Evolutionary conservation across 1,284 basidiomycete genomes (phyloP).

Genomic region (Pseudozyma hubeiensis): DNA sequence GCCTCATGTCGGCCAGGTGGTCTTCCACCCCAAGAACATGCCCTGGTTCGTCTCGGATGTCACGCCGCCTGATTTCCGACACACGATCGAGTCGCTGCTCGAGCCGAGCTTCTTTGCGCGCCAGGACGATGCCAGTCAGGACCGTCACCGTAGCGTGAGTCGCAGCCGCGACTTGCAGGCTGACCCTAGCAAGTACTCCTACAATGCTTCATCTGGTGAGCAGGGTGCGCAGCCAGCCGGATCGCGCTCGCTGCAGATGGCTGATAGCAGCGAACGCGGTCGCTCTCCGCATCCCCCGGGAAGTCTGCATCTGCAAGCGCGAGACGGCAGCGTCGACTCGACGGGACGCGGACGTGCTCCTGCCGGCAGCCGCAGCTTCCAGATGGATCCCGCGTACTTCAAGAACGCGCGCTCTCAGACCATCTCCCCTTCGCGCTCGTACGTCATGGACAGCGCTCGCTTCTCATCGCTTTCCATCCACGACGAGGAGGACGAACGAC

Average conservation of each 20-base stretch:
- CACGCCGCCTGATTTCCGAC: conserved; percentile 64
- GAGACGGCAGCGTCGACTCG: conserved; percentile 54
- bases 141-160: conserved; percentile 46
- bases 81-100: conserved; percentile 70
- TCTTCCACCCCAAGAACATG: conserved; percentile 68
- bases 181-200: conserved; percentile 41
- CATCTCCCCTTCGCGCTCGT: conserved; percentile 57
- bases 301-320: conserved; percentile 41
- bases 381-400: conserved; percentile 63
- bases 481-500: conserved; percentile 42
- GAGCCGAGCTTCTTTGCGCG: conserved; percentile 73
- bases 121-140: conserved; percentile 28
- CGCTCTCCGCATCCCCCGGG: conserved; percentile 50
- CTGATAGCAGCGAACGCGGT: conserved; percentile 35
- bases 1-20: conserved; percentile 59
- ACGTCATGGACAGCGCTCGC: conserved; percentile 58
- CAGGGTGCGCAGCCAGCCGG: conserved; percentile 22
- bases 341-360: conserved; percentile 42
- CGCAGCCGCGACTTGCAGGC: conserved; percentile 48
- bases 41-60: conserved; percentile 67
- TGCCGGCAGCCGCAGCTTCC: conserved; percentile 46
- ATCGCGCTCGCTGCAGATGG: conserved; percentile 47
- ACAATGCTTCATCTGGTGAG: conserved; percentile 24
- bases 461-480: conserved; percentile 54
- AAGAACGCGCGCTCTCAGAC: conserved; percentile 52